These are phyloP conservation scores for Calonectria pseudoturangicola DNA, from an alignment of 2,329 filamentous ascomycete genomes.

Conservation along the genomic window DNA sequence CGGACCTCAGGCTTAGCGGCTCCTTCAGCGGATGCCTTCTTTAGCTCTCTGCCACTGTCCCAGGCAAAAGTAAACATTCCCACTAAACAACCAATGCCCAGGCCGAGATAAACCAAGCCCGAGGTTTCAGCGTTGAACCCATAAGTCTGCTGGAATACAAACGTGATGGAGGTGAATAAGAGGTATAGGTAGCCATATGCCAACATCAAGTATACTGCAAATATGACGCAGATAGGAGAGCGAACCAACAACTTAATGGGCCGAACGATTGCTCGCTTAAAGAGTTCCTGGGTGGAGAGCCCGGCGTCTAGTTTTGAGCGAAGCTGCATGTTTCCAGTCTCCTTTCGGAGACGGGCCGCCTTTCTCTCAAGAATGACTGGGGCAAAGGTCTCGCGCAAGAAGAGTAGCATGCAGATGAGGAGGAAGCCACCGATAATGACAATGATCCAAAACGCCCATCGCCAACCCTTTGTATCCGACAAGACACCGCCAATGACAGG, in stretches of 20 bases:
- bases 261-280: slow-evolving; percentile 63
- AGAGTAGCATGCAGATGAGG: slow-evolving; percentile 55
- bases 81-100: slow-evolving; percentile 43
- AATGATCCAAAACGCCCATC: slow-evolving; percentile 78
- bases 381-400: slow-evolving; percentile 62
- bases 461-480: slow-evolving; percentile 75
- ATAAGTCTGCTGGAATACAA: slow-evolving; percentile 67
- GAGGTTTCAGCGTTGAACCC: slow-evolving; percentile 56
- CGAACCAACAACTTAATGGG: slow-evolving; percentile 71
- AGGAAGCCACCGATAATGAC: slow-evolving; percentile 69
- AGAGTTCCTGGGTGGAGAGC: slow-evolving; percentile 57
- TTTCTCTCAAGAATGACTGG: slow-evolving; percentile 61
- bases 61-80: slow-evolving; percentile 39
- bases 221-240: slow-evolving; percentile 66
- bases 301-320: slow-evolving; percentile 69
- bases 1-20: slow-evolving; percentile 35
- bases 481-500: slow-evolving; percentile 74
- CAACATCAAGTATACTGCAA: slow-evolving; percentile 69
- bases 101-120: slow-evolving; percentile 48
- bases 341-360: slow-evolving; percentile 59
- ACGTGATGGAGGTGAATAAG: slow-evolving; percentile 73
- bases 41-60: slow-evolving; percentile 31
- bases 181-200: slow-evolving; percentile 73
- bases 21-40: background rate
- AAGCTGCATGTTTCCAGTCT: slow-evolving; percentile 59